Evolutionary conservation across 129 eudicot species (phyloP).

Genomic region (Tanacetum coccineum): DNA sequence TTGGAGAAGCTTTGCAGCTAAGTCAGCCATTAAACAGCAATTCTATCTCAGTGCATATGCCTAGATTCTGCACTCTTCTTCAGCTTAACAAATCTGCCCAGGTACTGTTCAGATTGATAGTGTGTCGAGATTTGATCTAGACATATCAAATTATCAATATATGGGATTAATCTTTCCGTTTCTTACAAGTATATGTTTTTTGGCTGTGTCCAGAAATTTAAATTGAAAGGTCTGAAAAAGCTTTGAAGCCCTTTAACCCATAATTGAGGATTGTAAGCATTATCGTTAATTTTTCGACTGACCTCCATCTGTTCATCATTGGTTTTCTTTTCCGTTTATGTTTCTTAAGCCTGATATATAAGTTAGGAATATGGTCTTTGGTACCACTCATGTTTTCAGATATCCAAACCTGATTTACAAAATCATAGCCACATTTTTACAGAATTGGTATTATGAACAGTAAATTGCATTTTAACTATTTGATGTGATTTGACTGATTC

Average conservation of each 20-base stretch:
- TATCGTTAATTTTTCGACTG: too few species aligned
- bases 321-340: not conserved
- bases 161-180: too few species aligned
- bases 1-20: conserved; percentile 96
- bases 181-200: too few species aligned
- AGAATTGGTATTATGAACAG: not conserved
- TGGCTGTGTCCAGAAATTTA: too few species aligned
- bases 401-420: not conserved
- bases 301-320: too few species aligned
- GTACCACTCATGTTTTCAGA: not conserved
- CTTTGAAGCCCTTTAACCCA: too few species aligned
- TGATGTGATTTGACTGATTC: not conserved
- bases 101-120: conserved; percentile 32
- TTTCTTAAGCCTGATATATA: not conserved
- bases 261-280: too few species aligned
- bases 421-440: not conserved
- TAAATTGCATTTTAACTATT: not conserved
- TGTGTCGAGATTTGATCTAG: not conserved
- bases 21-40: conserved; percentile 98
- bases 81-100: conserved; percentile 99
- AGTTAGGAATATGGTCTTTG: not conserved
- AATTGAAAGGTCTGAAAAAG: too few species aligned
- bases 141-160: not conserved
- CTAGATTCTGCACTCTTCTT: conserved; percentile 96
- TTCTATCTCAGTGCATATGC: conserved; percentile 99